These are phyloP conservation scores for Lichenothelia convexa DNA, from an alignment of 495 filamentous ascomycete genomes.

Conservation along the genomic window DNA sequence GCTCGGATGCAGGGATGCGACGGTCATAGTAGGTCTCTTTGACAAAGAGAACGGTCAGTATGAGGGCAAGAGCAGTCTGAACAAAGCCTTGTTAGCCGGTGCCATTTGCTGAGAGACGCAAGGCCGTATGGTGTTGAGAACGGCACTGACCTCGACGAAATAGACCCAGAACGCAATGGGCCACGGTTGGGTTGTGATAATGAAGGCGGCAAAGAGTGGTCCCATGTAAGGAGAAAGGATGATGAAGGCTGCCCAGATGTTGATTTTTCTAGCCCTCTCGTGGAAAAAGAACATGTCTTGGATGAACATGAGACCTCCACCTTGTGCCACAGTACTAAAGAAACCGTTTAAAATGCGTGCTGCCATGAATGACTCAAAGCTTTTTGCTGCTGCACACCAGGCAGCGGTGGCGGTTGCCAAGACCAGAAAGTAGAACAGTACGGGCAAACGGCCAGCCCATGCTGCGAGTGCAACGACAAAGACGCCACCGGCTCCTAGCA, in stretches of 20 bases:
- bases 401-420: conserved; percentile 29
- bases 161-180: conserved; percentile 34
- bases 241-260: conserved; percentile 35
- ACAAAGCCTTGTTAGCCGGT: too few species aligned
- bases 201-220: conserved; percentile 41
- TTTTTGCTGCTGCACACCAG: conserved; percentile 35
- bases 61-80: conserved; percentile 27
- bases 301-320: conserved; percentile 42
- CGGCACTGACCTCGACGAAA: too few species aligned
- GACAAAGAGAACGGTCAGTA: conserved; percentile 31
- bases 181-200: conserved; percentile 32
- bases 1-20: conserved; percentile 26
- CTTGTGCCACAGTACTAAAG: conserved; percentile 37
- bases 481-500: conserved; percentile 36
- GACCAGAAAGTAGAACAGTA: conserved; percentile 40
- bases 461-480: conserved; percentile 35
- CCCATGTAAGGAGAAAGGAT: conserved; percentile 42
- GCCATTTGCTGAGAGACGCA: too few species aligned
- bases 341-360: conserved; percentile 45
- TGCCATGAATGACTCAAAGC: conserved; percentile 37
- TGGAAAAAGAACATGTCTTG: conserved; percentile 52
- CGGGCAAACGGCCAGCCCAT: conserved; percentile 41
- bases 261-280: conserved; percentile 43
- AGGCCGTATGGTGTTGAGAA: too few species aligned
- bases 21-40: conserved; percentile 46